Evolutionary conservation across 2,329 filamentous ascomycete genomes (phyloP).

Genomic region (Tolypocladium pustulatum): DNA sequence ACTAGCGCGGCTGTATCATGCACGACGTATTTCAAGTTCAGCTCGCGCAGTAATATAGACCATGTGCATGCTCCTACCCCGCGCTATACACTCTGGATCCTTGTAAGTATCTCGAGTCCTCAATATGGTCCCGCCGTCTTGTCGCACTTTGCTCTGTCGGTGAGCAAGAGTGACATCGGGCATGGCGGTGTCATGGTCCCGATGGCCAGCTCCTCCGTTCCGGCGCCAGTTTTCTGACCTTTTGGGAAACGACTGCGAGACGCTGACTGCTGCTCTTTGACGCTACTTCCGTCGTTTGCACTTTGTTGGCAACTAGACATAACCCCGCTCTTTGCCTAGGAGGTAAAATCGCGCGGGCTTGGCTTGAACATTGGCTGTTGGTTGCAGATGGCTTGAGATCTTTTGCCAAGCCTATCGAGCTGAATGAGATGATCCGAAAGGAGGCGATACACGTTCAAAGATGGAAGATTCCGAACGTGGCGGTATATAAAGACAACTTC

Average conservation of each 20-base stretch:
- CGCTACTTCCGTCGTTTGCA: background rate
- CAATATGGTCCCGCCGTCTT: background rate
- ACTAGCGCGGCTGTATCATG: background rate
- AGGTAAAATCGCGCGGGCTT: too few relatives aligned
- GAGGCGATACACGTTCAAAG: background rate
- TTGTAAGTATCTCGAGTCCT: background rate
- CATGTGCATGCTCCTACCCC: background rate
- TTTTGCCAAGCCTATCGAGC: background rate
- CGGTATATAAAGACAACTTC: background rate
- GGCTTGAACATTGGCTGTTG: too few relatives aligned
- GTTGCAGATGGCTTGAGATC: background rate
- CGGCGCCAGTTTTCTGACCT: background rate
- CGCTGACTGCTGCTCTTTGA: background rate
- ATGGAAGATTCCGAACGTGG: too few relatives aligned
- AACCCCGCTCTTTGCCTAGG: background rate
- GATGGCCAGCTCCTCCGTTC: background rate
- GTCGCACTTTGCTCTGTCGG: background rate
- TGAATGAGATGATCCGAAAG: background rate
- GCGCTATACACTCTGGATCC: background rate
- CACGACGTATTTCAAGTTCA: background rate
- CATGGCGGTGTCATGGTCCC: background rate
- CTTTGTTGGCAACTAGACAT: background rate
- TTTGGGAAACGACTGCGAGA: background rate
- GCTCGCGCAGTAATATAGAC: background rate
- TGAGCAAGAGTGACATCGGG: background rate